Conservation (phyloP, 1,139 yeast species). For the Protomyces gravidus region DNA sequence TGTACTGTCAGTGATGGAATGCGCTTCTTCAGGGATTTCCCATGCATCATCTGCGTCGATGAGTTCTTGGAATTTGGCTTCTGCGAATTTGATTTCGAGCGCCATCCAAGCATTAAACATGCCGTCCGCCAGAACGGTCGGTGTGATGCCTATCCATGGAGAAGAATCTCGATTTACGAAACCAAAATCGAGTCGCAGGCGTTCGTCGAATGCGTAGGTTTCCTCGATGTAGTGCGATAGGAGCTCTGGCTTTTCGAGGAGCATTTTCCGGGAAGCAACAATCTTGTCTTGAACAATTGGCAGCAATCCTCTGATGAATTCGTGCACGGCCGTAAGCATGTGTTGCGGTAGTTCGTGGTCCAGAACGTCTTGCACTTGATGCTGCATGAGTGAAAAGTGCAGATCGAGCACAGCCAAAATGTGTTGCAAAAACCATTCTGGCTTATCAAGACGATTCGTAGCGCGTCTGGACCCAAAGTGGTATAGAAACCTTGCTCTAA, state of each 20-base stretch:
- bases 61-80: slow-evolving; percentile 57
- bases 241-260: slow-evolving; percentile 49
- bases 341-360: slow-evolving; percentile 35
- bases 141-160: slow-evolving; percentile 58
- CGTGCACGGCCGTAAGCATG: slow-evolving; percentile 44
- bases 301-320: slow-evolving; percentile 55
- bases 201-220: slow-evolving; percentile 56
- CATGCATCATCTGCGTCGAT: slow-evolving; percentile 51
- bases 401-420: slow-evolving; percentile 51
- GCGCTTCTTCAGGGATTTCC: slow-evolving; percentile 52
- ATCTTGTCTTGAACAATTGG: slow-evolving; percentile 53
- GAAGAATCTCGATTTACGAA: slow-evolving; percentile 50
- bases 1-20: slow-evolving; percentile 38
- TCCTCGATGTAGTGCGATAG: slow-evolving; percentile 62
- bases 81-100: slow-evolving; percentile 58
- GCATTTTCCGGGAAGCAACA: slow-evolving; percentile 40
- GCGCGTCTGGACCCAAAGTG: slow-evolving; percentile 63
- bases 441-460: slow-evolving; percentile 62
- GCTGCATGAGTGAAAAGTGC: slow-evolving; percentile 45
- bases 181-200: slow-evolving; percentile 51
- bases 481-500: slow-evolving; percentile 60
- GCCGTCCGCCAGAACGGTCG: slow-evolving; percentile 49
- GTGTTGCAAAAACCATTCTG: slow-evolving; percentile 72
- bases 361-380: slow-evolving; percentile 41
- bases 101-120: slow-evolving; percentile 60